Evolutionary conservation across 805 yeast species (phyloP), one percentile per base, ranked within the genome.

Genomic region (Scheffersomyces stipitis): DNA sequence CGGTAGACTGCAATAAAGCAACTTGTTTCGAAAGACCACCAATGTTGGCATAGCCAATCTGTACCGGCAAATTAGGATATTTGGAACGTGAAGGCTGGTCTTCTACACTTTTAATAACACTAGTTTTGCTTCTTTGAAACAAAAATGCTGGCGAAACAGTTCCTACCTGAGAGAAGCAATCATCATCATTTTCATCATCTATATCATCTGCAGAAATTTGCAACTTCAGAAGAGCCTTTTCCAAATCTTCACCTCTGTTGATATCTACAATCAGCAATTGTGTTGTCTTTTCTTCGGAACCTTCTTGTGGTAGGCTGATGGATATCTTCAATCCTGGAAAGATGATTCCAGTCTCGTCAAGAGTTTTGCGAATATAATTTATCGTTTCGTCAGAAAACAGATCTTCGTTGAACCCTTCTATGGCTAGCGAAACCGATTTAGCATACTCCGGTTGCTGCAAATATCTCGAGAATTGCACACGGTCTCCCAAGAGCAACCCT

Each of bases 21-120:
- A 90, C 78, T 47, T 87, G 88, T 31, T 72, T 69, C 0, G 65
- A 46, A 15, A 93, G 69, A 0, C 98, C 99, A 13, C 98, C 99
- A 4, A 93, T 78, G 15, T 71, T 66, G 3, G 68, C 54, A 42
- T 80, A 87, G 22, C 64, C 48, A 8, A 66, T 41, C 26, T 69
- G 51, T 26, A 60, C 66, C 1, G 79, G 77, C n/a, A 73, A 52
- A 13, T 59, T 47, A 28, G 75, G 76, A 42, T 72, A 74, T 8
- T 64, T 46, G 3, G 62, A 51, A 5, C 58, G 61, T 18, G 53
- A 54, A 2, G 38, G 47, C 9, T n/a, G 36, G 31, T 17, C 17
- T 12, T 18, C 15, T 2, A 33, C 17, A 3, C 26, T 23, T 23
- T 8, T 9, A 14, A 29, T 26, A 28, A 42, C 15, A 14, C 32